Evolutionary conservation across 106 monocot species (phyloP).

Genomic region (Gastrodia elata): DNA sequence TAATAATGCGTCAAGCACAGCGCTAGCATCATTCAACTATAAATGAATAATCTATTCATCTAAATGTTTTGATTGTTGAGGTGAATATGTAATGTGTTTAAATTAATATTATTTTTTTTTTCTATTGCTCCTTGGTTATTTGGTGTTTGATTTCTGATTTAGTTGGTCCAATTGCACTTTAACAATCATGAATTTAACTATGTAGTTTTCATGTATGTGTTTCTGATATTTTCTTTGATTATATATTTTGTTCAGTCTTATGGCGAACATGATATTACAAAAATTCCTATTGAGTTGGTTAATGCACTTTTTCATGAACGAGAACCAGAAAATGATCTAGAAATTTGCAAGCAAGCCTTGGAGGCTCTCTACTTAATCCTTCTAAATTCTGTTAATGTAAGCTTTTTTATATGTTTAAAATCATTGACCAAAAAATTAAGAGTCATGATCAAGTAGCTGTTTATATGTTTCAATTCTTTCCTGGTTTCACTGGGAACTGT

Average conservation of each 20-base stretch:
- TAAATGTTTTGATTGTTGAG: not conserved
- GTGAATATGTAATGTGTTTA: not conserved
- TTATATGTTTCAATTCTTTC: not conserved
- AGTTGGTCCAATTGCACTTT: no score
- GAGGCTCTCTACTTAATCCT: constrained; percentile 87
- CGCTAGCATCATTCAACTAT: not conserved
- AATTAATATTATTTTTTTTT: not conserved
- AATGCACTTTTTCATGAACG: constrained; percentile 84
- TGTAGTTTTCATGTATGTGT: not conserved
- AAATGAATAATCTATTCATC: not conserved
- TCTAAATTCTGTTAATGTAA: constrained; percentile 9
- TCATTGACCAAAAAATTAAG: not conserved
- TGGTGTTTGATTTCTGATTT: no score
- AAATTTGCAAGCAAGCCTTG: constrained; percentile 74
- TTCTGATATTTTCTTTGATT: constrained; percentile 5
- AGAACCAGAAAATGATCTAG: constrained; percentile 74
- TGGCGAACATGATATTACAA: constrained; percentile 60
- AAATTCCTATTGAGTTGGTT: constrained; percentile 86
- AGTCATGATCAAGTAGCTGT: not conserved
- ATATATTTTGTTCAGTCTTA: constrained; percentile 48
- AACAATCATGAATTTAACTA: not conserved
- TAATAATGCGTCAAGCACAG: not conserved
- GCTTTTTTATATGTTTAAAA: not conserved
- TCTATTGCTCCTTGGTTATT: not conserved
- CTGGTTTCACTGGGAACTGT: no score